Percentiles rank a stretch among this genome's conserved stretches.
These are phyloP conservation scores for Xerocomus potaroensis DNA, from an alignment of 768 basidiomycete genomes.

Conservation along the genomic window DNA sequence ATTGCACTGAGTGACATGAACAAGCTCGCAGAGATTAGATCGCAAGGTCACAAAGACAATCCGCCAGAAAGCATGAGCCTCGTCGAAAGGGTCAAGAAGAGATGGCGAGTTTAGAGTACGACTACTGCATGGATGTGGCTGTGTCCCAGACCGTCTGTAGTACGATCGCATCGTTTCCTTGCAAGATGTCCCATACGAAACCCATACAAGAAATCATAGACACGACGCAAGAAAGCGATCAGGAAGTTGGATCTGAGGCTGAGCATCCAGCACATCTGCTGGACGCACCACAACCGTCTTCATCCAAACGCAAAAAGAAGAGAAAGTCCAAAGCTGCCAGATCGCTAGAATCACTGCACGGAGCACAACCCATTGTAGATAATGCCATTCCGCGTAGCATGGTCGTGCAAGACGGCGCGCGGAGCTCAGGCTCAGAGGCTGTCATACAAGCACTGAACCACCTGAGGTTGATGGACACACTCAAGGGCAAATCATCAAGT, in stretches of 20 bases:
- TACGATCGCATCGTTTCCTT: no score
- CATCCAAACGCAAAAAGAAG: conserved; percentile 74
- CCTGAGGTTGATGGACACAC: conserved; percentile 78
- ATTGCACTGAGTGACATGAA: conserved; percentile 3
- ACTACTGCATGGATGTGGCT: conserved; percentile 15
- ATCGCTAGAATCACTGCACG: no score
- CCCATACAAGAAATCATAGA: conserved; percentile 41
- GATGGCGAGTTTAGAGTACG: conserved; percentile 25
- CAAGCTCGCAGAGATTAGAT: conserved; percentile 8
- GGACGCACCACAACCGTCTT: conserved; percentile 30
- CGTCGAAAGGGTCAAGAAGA: conserved; percentile 41
- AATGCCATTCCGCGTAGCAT: conserved; percentile 64
- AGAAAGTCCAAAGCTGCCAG: conserved; percentile 75
- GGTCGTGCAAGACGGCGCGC: conserved; percentile 45
- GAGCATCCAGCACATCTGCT: conserved; percentile 19
- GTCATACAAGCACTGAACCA: conserved; percentile 69
- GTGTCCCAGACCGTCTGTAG: conserved; percentile 15
- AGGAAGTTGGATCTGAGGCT: conserved; percentile 32
- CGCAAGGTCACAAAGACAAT: background rate
- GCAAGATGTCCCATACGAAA: conserved; percentile 32
- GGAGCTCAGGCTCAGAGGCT: conserved; percentile 52
- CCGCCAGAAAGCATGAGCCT: conserved; percentile 22
- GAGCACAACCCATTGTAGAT: conserved; percentile 60
- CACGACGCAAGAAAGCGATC: conserved; percentile 33
- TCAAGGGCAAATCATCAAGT: conserved; percentile 78